A percentile compares a stretch with the other conserved stretches of the same genome.
Conservation (phyloP, 2,329 filamentous ascomycete genomes). For the Clarireedia hainanense region DNA sequence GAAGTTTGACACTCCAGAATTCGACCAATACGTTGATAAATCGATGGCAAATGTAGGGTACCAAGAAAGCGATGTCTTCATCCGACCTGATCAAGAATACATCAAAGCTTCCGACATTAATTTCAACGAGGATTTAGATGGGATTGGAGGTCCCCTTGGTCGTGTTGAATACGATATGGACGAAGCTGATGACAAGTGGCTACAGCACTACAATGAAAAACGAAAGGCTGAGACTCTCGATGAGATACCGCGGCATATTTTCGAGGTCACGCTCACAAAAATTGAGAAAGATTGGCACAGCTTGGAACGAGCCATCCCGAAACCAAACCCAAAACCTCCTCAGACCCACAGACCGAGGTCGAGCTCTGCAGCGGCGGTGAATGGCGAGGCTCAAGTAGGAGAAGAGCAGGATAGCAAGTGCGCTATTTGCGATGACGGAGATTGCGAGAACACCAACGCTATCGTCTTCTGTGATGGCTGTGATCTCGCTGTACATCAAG, state of each 20-base stretch:
- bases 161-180: conserved; percentile 99
- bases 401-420: conserved; percentile 98
- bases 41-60: conserved; percentile 95
- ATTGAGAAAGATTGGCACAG: conserved; percentile 99
- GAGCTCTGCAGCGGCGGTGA: conserved; percentile 89
- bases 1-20: conserved; percentile 75
- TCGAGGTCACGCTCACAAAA: conserved; percentile 97
- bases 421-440: conserved; percentile 96
- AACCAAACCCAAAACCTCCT: conserved; percentile 91
- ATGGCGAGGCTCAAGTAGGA: conserved; percentile 78
- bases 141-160: conserved; percentile 51
- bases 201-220: conserved; percentile 73
- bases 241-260: conserved; percentile 82
- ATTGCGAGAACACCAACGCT: conserved; percentile 97
- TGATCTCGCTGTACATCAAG: conserved; percentile 94
- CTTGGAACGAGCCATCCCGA: conserved; percentile 91
- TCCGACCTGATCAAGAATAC: conserved; percentile 66
- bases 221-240: conserved; percentile 69
- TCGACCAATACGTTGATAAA: conserved; percentile 88
- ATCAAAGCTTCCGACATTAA: conserved; percentile 55
- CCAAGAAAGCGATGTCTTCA: conserved; percentile 86
- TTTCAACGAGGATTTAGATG: conserved; percentile 50
- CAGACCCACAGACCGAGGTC: conserved; percentile 90
- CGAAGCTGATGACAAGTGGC: conserved; percentile 95
- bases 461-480: conserved; percentile 99